Conservation (phyloP, 768 basidiomycete species). For the Gloeophyllum trabeum region DNA sequence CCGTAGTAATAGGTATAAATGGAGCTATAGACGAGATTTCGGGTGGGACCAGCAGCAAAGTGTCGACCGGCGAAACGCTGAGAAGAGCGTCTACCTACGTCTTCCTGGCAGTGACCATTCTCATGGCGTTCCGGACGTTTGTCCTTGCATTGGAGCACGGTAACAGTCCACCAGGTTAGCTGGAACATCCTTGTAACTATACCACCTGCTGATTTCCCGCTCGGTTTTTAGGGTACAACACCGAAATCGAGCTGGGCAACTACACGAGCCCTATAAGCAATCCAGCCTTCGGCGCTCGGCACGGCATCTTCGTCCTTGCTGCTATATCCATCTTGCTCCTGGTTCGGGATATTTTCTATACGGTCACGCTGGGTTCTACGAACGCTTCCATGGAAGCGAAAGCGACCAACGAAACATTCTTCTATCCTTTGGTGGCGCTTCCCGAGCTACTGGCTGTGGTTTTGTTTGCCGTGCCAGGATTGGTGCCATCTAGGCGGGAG, state of each 20-base stretch:
- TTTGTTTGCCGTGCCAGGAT: slow-evolving; percentile 9
- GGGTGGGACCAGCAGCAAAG: slow-evolving; percentile 1
- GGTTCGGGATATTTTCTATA: slow-evolving; percentile 12
- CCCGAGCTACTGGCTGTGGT: slow-evolving; percentile 10
- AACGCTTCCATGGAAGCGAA: slow-evolving; percentile 1
- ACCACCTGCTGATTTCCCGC: neutral
- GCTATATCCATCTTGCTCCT: slow-evolving; percentile 9
- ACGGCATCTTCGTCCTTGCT: slow-evolving; percentile 8
- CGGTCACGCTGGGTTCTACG: slow-evolving; percentile 4
- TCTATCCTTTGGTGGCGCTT: slow-evolving; percentile 11
- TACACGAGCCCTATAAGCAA: neutral
- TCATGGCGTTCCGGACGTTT: slow-evolving; percentile 6
- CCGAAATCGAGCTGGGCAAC: slow-evolving; percentile 1
- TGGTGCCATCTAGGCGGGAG: slow-evolving; percentile 7
- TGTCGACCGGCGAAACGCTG: slow-evolving; percentile 1
- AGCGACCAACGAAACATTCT: slow-evolving; percentile 11
- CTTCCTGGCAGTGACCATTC: slow-evolving; percentile 9
- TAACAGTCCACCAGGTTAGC: slow-evolving; percentile 5
- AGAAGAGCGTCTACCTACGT: slow-evolving; percentile 9
- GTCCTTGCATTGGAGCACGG: slow-evolving; percentile 4
- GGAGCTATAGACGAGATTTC: slow-evolving; percentile 2
- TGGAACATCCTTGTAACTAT: neutral
- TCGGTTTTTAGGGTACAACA: neutral
- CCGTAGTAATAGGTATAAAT: slow-evolving; percentile 9
- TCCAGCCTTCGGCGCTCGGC: neutral